A percentile compares a stretch with the other conserved stretches of the same genome.
Evolutionary conservation across 2,329 filamentous ascomycete genomes (phyloP).

Genomic region (Trichoderma aggressivum): DNA sequence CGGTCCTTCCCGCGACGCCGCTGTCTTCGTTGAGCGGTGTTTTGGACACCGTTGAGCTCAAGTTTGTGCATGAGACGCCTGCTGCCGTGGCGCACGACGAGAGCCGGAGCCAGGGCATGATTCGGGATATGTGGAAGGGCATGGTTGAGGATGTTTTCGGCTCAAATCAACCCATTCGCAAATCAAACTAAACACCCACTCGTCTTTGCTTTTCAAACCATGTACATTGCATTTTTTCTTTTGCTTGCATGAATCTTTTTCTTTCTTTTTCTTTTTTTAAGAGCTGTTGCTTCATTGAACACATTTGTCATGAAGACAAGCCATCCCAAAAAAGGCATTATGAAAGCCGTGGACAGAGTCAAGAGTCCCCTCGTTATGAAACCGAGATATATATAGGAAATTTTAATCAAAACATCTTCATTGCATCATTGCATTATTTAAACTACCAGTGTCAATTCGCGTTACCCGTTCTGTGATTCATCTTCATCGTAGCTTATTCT

Average conservation of each 20-base stretch:
- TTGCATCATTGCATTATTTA: neutral
- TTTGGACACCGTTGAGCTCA: slow-evolving; percentile 54
- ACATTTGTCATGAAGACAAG: neutral
- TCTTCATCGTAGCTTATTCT: neutral
- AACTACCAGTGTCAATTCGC: neutral
- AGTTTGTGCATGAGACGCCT: slow-evolving; percentile 44
- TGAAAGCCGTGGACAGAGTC: neutral
- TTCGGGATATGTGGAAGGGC: slow-evolving; percentile 55
- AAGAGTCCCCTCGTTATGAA: slow-evolving; percentile 14
- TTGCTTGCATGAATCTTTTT: slow-evolving; percentile 2
- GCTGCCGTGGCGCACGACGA: slow-evolving; percentile 27
- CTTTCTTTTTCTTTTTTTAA: neutral
- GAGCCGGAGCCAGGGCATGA: slow-evolving; percentile 43
- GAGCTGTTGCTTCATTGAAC: neutral
- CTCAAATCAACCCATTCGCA: slow-evolving; percentile 22
- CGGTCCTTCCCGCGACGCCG: slow-evolving; percentile 47
- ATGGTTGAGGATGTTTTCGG: slow-evolving; percentile 49
- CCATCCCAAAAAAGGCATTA: neutral
- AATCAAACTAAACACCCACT: neutral
- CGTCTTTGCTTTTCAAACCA: neutral
- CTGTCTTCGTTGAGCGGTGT: slow-evolving; percentile 59
- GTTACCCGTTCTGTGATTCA: neutral
- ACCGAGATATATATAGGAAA: slow-evolving; percentile 7
- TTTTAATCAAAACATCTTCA: slow-evolving; percentile 12
- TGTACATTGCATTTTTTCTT: neutral